Percentiles rank a stretch among this genome's conserved stretches.
These are phyloP conservation scores for Podospora sp. DNA, from an alignment of 495 filamentous ascomycete genomes.

Conservation along the genomic window DNA sequence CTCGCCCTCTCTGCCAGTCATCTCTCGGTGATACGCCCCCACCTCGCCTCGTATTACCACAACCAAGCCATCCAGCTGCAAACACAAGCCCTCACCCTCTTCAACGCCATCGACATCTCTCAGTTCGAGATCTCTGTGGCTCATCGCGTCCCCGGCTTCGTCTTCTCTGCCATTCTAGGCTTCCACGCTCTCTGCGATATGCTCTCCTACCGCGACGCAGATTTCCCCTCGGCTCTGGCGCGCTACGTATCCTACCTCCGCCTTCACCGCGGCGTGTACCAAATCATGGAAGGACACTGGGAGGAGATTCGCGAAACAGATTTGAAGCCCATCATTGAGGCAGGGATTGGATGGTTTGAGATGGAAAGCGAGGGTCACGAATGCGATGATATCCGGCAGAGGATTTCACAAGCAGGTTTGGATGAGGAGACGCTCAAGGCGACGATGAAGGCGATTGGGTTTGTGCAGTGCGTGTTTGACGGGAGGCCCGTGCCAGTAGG, in stretches of 20 bases:
- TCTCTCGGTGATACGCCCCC: constrained; percentile 38
- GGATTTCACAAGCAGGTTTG: constrained; percentile 12
- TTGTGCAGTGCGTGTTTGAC: constrained; percentile 34
- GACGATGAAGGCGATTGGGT: constrained; percentile 22
- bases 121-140: constrained; percentile 27
- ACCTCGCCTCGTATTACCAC: constrained; percentile 40
- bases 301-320: constrained; percentile 27
- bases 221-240: constrained; percentile 44
- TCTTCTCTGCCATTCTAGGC: constrained; percentile 53
- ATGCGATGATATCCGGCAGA: constrained; percentile 30
- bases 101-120: constrained; percentile 42
- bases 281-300: constrained; percentile 32
- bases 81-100: constrained; percentile 48
- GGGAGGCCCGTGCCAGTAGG: constrained; percentile 7
- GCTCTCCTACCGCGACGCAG: constrained; percentile 30
- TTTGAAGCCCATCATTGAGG: constrained; percentile 30
- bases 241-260: constrained; percentile 44
- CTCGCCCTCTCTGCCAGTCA: constrained; percentile 52
- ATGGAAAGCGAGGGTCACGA: constrained; percentile 25
- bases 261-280: constrained; percentile 49
- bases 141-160: constrained; percentile 47
- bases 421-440: constrained; percentile 16
- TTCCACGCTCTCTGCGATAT: constrained; percentile 53
- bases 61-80: constrained; percentile 53
- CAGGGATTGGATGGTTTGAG: constrained; percentile 21